phyloP scores from a whole-genome alignment of 352 stramenopile genomes.

The Albugo laibachii region DNA sequence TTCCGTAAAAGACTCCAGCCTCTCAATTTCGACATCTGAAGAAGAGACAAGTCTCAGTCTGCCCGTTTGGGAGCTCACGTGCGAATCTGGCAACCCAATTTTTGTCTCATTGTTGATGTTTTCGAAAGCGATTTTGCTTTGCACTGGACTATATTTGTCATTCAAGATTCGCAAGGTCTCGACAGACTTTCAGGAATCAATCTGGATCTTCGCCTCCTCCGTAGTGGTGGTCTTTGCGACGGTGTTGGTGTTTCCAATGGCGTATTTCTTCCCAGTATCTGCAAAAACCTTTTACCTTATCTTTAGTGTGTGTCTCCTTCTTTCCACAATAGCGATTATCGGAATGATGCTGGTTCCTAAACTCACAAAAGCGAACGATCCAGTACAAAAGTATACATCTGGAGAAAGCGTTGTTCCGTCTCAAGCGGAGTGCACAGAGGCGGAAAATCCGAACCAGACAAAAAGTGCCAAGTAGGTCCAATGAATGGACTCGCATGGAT shows the following conservation, averaged over 20 bases:
- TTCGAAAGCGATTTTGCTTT: conserved; percentile 29
- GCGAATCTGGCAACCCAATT: conserved; percentile 23
- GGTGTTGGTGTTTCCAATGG: conserved; percentile 24
- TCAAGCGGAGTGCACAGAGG: too few relatives aligned
- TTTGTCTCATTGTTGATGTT: conserved; percentile 32
- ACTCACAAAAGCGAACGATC: neutral
- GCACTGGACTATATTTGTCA: conserved; percentile 20
- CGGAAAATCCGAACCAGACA: too few relatives aligned
- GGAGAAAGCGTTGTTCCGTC: too few relatives aligned
- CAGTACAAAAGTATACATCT: too few relatives aligned
- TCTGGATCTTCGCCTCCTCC: conserved; percentile 34
- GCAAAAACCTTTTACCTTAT: conserved; percentile 2
- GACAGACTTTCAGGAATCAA: conserved; percentile 37
- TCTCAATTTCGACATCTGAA: neutral
- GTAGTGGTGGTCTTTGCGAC: conserved; percentile 24
- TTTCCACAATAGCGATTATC: neutral
- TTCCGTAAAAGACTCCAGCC: conserved; percentile 4
- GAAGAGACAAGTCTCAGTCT: conserved; percentile 10
- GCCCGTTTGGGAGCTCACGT: conserved; percentile 11
- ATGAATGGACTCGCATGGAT: too few relatives aligned
- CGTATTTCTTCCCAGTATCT: conserved; percentile 23
- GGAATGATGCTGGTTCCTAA: neutral
- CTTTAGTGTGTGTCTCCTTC: neutral
- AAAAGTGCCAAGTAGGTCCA: too few relatives aligned
- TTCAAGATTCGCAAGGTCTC: conserved; percentile 49